Evolutionary conservation across 2,329 filamentous ascomycete species (phyloP).

Genomic region (Daldinia eschscholtzii): DNA sequence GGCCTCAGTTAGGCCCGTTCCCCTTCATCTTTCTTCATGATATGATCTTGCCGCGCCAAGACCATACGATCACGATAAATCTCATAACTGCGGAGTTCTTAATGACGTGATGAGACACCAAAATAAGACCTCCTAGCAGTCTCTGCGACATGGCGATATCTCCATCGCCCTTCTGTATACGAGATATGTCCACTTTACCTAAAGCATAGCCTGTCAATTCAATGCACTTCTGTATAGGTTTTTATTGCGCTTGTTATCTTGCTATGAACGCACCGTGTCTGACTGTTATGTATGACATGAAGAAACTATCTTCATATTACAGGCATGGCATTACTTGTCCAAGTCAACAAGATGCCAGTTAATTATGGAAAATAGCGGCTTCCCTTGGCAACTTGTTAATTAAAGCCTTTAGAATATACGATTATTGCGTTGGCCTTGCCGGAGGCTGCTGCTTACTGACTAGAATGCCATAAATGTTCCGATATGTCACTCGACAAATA

Average conservation of each 20-base stretch:
- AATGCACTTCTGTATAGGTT: not conserved
- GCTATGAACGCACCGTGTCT: not conserved
- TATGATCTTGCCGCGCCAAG: conserved; percentile 8
- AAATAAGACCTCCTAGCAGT: not conserved
- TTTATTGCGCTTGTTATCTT: not conserved
- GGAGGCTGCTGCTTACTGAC: not conserved
- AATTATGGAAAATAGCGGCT: not conserved
- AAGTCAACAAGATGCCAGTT: not conserved
- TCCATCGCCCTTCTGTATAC: not conserved
- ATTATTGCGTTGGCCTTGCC: not conserved
- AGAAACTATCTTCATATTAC: not conserved
- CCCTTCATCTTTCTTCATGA: conserved; percentile 12
- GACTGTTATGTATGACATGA: not conserved
- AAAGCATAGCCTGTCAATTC: not conserved
- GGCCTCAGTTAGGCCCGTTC: not conserved
- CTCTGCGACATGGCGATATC: not conserved
- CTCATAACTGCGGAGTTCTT: not conserved
- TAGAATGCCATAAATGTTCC: not conserved
- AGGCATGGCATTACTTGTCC: not conserved
- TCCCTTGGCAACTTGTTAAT: not conserved
- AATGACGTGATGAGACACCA: conserved; percentile 2
- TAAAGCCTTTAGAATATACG: not conserved
- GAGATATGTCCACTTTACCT: not conserved
- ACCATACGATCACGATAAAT: conserved; percentile 4
- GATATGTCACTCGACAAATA: not conserved